Percentiles rank a stretch among this genome's conserved stretches.
Conservation (phyloP, 208 protist species). For the Lotmaria passim region DNA sequence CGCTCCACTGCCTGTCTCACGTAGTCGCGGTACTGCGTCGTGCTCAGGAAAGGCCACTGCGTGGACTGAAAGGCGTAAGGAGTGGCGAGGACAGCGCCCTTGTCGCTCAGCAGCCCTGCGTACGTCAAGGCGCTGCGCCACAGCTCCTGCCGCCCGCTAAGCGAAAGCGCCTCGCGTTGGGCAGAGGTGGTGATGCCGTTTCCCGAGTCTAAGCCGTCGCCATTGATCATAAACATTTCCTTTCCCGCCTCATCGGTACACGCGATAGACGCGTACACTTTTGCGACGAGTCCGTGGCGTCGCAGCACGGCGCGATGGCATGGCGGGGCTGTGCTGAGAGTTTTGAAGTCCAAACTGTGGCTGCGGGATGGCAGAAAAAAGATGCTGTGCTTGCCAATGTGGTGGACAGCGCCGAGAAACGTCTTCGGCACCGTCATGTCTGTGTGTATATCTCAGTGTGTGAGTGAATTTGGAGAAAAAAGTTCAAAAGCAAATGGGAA, state of each 20-base stretch:
- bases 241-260: conserved; percentile 2
- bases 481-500: not conserved
- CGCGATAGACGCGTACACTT: conserved; percentile 41
- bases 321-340: conserved; percentile 55
- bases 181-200: not conserved
- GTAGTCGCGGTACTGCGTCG: conserved; percentile 28
- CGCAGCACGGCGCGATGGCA: conserved; percentile 66
- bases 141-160: conserved; percentile 40
- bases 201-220: not conserved
- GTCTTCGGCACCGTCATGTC: conserved; percentile 10
- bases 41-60: conserved; percentile 61
- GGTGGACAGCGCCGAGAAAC: conserved; percentile 28
- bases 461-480: too few species aligned
- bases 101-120: conserved; percentile 25
- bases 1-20: conserved; percentile 34
- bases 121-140: conserved; percentile 39
- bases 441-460: too few species aligned
- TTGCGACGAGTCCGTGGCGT: conserved; percentile 72
- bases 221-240: not conserved
- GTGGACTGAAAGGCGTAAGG: conserved; percentile 10
- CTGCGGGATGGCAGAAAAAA: conserved; percentile 48
- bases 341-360: conserved; percentile 57
- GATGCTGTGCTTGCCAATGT: conserved; percentile 59
- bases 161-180: conserved; percentile 10
- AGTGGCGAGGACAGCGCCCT: conserved; percentile 7